Evolutionary conservation across 1,139 yeast genomes (phyloP), one percentile per base, ranked within the genome.

Genomic region (Zygosaccharomyces pseudobailii): DNA sequence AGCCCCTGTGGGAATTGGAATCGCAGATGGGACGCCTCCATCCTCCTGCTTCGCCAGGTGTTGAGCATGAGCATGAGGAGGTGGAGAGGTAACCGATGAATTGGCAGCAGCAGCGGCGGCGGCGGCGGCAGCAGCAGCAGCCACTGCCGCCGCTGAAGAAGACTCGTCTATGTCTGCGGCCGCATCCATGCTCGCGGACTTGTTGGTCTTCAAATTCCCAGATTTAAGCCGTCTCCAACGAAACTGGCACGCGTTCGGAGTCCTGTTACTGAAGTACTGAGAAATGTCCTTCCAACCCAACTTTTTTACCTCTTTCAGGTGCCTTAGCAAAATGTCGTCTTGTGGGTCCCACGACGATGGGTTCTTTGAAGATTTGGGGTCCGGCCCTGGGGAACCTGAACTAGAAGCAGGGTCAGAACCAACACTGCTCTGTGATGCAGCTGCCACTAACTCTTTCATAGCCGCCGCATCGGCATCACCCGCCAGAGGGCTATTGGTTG

Each of bases 271-370:
- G 65, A 83, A 84, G 58, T 82, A 79, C 46, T 79, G 73, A 8
- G 88, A 82, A 45, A 84, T 83, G 55, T 83, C 88, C 65, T 83
- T 82, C 90, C 90, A 83, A 0, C 89, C 89, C 52, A 83, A 69
- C 59, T 82, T 82, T 61, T 80, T 84, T 48, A 76, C 78, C 63
- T 84, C 90, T 61, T 84, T 83, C 58, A 84, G 70, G 63, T 82
- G 86, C 71, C 85, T 76, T 50, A 84, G 69, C 40, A 82, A 69
- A 35, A 79, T 68, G 59, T 84, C 90, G 62, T 83, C 89, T 58
- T 80, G 82, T 2, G 87, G 82, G 56, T 82, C 86, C 90, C 90
- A 83, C 0, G 88, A 80, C 1, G 86, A 79, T 8, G 87, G 87
- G 5, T 84, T 80, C 48, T 50, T 50, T 13, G 46, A 39, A 19